Conservation (phyloP, 352 stramenopile genomes). For the Globisporangium middletonii region DNA sequence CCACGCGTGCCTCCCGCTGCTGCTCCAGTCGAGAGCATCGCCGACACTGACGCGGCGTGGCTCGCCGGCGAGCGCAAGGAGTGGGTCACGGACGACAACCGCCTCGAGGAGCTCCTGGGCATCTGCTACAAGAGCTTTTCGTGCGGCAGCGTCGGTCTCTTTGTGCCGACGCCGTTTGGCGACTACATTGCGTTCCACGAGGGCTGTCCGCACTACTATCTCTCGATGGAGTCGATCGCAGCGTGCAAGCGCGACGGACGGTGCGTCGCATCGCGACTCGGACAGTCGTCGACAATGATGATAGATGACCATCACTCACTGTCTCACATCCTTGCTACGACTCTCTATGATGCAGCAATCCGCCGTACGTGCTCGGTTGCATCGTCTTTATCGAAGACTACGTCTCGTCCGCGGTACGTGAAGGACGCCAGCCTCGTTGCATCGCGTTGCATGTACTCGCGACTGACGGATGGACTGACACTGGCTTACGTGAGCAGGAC, state of each 20-base stretch:
- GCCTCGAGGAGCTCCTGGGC: constrained; percentile 62
- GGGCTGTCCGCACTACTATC: constrained; percentile 74
- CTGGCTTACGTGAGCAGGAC: constrained; percentile 16
- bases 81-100: constrained; percentile 54
- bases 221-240: constrained; percentile 74
- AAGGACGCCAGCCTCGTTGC: background rate
- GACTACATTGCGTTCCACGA: constrained; percentile 87
- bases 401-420: constrained; percentile 44
- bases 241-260: constrained; percentile 57
- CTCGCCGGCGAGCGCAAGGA: constrained; percentile 29
- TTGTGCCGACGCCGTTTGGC: constrained; percentile 73
- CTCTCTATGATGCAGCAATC: constrained; percentile 31
- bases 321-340: background rate
- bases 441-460: constrained; percentile 1
- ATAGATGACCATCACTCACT: background rate
- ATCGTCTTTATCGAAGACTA: constrained; percentile 83
- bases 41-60: constrained; percentile 32
- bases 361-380: constrained; percentile 68
- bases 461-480: background rate
- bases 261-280: constrained; percentile 4
- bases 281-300: no score
- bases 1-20: background rate
- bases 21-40: constrained; percentile 1
- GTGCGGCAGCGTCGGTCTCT: constrained; percentile 62
- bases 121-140: constrained; percentile 84